phyloP scores from a whole-genome alignment of 2,329 filamentous ascomycete genomes.

The Pseudogymnoascus sp. region DNA sequence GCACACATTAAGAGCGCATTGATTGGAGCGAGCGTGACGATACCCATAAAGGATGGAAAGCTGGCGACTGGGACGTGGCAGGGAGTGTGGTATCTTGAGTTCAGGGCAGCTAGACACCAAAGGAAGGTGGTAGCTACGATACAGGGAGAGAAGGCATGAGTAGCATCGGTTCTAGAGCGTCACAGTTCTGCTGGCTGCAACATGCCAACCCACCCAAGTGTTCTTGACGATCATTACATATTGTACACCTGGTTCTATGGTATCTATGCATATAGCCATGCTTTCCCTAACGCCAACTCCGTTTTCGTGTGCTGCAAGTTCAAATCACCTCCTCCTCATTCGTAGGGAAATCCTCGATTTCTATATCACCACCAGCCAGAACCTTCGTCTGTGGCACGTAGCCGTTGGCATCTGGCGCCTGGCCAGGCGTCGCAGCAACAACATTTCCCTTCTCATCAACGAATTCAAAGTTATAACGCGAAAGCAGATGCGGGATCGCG shows the following conservation, averaged over 20 bases:
- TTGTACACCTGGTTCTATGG: constrained; percentile 11
- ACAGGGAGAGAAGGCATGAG: constrained; percentile 66
- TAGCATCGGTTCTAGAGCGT: neutral
- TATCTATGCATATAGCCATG: constrained; percentile 5
- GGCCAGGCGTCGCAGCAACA: constrained; percentile 75
- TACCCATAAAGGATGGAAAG: constrained; percentile 83
- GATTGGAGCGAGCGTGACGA: constrained; percentile 79
- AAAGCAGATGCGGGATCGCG: constrained; percentile 90
- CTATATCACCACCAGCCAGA: constrained; percentile 54
- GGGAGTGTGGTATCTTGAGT: constrained; percentile 92
- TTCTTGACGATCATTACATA: constrained; percentile 8
- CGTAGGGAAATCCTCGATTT: constrained; percentile 44
- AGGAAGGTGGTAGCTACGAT: constrained; percentile 87
- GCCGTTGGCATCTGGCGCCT: constrained; percentile 47
- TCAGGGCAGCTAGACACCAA: constrained; percentile 71
- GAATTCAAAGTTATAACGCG: constrained; percentile 95
- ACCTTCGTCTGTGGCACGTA: constrained; percentile 60
- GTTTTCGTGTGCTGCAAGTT: neutral
- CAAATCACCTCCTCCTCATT: neutral
- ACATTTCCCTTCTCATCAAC: constrained; percentile 89
- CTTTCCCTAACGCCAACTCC: constrained; percentile 11
- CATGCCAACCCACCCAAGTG: neutral
- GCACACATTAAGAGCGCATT: constrained; percentile 91
- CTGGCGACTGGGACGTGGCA: constrained; percentile 71
- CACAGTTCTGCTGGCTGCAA: neutral